Percentiles rank a stretch among this genome's conserved stretches.
phyloP scores from a whole-genome alignment of 306 rosid species.

The Trifolium repens region DNA sequence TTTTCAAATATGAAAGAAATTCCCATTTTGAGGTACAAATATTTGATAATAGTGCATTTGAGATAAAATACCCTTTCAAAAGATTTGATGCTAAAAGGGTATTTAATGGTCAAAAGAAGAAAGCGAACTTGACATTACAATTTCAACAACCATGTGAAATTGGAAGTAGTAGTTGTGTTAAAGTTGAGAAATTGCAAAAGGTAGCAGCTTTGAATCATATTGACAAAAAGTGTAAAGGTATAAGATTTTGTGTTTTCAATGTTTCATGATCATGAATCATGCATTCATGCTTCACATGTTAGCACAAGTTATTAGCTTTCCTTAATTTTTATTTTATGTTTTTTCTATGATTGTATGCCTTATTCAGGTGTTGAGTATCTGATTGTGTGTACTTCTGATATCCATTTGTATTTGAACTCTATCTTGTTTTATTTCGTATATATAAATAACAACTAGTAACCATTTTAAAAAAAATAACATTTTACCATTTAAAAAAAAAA shows the following conservation, averaged over 20 bases:
- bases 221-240: conserved; percentile 8
- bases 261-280: neutral
- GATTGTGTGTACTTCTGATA: too few relatives aligned
- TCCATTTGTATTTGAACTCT: too few relatives aligned
- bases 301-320: neutral
- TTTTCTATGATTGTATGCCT: too few relatives aligned
- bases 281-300: neutral
- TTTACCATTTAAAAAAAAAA: too few relatives aligned
- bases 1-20: conserved; percentile 33
- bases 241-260: neutral
- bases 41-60: conserved; percentile 30
- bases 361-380: too few relatives aligned
- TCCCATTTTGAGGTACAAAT: conserved; percentile 19
- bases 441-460: too few relatives aligned
- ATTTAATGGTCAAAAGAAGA: conserved; percentile 10
- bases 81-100: neutral
- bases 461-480: too few relatives aligned
- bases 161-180: neutral
- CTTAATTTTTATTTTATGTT: too few relatives aligned
- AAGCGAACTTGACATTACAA: neutral
- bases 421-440: too few relatives aligned
- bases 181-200: neutral
- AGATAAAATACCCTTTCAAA: conserved; percentile 33
- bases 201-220: neutral
- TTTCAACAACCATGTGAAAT: neutral